Base-by-base conservation (phyloP, 441 rosid genomes). In the Arabidopsis hybrid region DNA sequence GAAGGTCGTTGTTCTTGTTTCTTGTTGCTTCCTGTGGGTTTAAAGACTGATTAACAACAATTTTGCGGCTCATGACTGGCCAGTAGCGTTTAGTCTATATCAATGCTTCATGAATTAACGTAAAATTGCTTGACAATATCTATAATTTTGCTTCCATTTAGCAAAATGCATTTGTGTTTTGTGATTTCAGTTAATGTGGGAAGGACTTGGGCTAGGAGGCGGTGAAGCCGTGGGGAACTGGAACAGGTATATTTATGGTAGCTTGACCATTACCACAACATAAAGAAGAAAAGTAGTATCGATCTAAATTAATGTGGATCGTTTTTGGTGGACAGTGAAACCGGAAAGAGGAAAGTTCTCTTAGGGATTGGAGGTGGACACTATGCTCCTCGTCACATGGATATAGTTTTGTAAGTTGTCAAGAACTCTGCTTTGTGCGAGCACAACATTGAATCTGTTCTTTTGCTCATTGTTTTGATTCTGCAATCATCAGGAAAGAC, bases 381-480 rank as follows among this genome's bases (percentile, higher is more conserved):
- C 77, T 94, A 91, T 60, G 98, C 93, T 39, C 97, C 97, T 76
- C 88, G 96, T 51, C 98, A 94, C 70, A 87, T 85, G 96, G 98
- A 91, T 79, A 77, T 94, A 73, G 93, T 69, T 66, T 35, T 77
- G 97, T 94, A 86, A 82, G 97, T 81, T 69, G 12, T 78, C 47
- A 38, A 43, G 12, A 61, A 45, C 60, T 66, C 16, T 29, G 50
- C 4, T 56, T 49, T 4, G 11, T 16, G 53, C 5, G 17, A 3
- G n/a, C 61, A 59, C 46, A 46, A 35, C 38, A 18, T 47, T 57
- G 9, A 47, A 39, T 8, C 40, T 0, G 3, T 13, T 36, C 52
- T 42, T 45, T 26, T 7, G 0, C 73, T 45, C 40, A 66, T 31
- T 58, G 53, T 26, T 34, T 60, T 35, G 8, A 7, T 8, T 21